Evolutionary conservation across 768 basidiomycete genomes (phyloP).

Genomic region (Phaffia tasmanica): DNA sequence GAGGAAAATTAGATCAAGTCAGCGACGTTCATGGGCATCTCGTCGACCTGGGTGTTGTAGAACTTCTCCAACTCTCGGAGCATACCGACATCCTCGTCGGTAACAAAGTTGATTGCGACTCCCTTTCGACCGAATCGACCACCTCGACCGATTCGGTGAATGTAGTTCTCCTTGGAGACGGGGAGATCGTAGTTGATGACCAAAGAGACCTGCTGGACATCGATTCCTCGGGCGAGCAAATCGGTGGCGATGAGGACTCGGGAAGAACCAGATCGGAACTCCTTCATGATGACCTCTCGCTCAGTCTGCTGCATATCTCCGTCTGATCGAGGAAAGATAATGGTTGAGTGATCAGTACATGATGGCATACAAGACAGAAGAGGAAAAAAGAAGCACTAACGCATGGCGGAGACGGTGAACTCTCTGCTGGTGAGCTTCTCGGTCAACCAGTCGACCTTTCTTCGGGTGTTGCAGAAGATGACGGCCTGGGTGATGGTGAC

Average conservation of each 20-base stretch:
- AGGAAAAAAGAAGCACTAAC: conserved; percentile 7
- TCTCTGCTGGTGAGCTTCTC: conserved; percentile 99
- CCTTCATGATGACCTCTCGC: conserved; percentile 90
- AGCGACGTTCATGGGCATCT: conserved; percentile 95
- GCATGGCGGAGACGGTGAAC: conserved; percentile 70
- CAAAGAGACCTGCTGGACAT: conserved; percentile 93
- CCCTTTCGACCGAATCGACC: conserved; percentile 98
- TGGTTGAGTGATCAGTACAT: neutral
- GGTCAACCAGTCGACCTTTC: conserved; percentile 98
- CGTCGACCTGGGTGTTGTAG: conserved; percentile 82
- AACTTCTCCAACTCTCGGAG: conserved; percentile 93
- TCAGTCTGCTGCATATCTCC: conserved; percentile 95
- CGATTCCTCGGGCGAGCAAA: conserved; percentile 95
- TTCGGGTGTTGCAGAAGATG: conserved; percentile 95
- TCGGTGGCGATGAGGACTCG: conserved; percentile 93
- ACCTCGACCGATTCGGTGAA: conserved; percentile 97
- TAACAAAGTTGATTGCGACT: conserved; percentile 97
- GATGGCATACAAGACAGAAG: neutral
- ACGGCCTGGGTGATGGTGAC: conserved; percentile 98
- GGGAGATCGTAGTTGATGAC: conserved; percentile 63
- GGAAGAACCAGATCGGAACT: conserved; percentile 77
- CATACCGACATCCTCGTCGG: conserved; percentile 89
- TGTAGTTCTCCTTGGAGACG: conserved; percentile 43
- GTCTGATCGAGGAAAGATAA: conserved; percentile 32
- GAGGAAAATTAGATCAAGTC: conserved; percentile 63